Evolutionary conservation across 2,329 filamentous ascomycete species (phyloP), one percentile per base, ranked within the genome.

Genomic region (Fusarium sp.): DNA sequence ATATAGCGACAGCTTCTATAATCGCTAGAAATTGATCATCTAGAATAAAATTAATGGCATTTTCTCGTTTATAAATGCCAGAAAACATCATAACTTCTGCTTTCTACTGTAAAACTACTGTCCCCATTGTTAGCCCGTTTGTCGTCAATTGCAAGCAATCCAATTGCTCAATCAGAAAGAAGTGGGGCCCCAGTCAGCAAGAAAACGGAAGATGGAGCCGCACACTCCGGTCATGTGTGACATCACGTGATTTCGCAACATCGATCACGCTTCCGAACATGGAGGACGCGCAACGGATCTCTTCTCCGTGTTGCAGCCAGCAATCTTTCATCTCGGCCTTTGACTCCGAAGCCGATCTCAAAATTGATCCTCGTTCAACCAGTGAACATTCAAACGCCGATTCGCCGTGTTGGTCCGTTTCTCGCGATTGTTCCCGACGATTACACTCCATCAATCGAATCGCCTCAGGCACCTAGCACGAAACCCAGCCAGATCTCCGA

Each of bases 221-320:
- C 62, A 40, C 31, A 34, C 13, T 62, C 69, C 69, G 66, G 69
- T 72, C 72, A 74, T 70, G 72, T 62, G 71, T 5, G 0, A 0
- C 5, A 27, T n/a, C 59, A 62, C 59, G 59, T 62, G 59, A 50
- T 24, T 5, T 20, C 14, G 47, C 1, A 29, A 9, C 40, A 18
- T 13, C 31, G 1, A 29, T 61, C 40, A 61, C 58, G 40, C 45
- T 31, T 29, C 29, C 40, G 45, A 59, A 22, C 18, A 29, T 47
- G 38, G 58, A 14, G 54, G 31, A 69, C 71, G 71, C 71, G 71
- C 73, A 31, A 61, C 71, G 71, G 71, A 56, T 71, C 56, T 34
- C 64, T 69, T 64, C 38, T 66, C 71, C 34, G 72, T 66, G 22
- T 47, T 47, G 59, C 61, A 37, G 60, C 42, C n/a, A n/a, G n/a